Evolutionary conservation across 305 asterid genomes (phyloP), one percentile per base, ranked within the genome.

Genomic region (Solanum chacoense): DNA sequence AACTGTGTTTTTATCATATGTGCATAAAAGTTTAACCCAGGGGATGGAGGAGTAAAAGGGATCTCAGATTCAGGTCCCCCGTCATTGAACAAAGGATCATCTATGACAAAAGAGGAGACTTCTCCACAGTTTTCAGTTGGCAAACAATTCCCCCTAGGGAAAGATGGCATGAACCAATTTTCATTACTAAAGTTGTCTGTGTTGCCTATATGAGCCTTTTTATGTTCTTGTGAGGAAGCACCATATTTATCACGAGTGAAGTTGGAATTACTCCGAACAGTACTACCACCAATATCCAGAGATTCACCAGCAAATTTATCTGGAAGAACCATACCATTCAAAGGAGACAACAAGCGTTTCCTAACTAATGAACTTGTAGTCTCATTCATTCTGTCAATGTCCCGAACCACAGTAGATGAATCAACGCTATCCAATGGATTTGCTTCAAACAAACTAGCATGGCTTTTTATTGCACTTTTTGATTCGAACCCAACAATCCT

Each of bases 401-500:
- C 29, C 86, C 89, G 75, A 75, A 87, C 87, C 73, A 91, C 91
- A 81, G 88, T 80, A 83, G 93, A 85, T 83, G 90, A 89, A 65
- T 42, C 88, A 83, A 88, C 36, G 20, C 73, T 90, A 84, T 88
- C 93, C 36, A 92, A 65, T 81, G 85, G 90, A 67, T 90, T 90
- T 81, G 88, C 93, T 90, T 91, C 93, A 32, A 74, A 74, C 71
- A 83, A 93, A 88, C 79, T 89, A 83, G 78, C 87, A 80, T 84
- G 88, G 85, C 76, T 86, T 83, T n/a, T 88, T 16, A 86, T 18
- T 38, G 87, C 93, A 84, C 29, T 55, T 87, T 63, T 94, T 35
- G 98, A 93, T 87, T 94, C 95, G 85, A 96, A 96, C 16, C 98
- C 99, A 85, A 96, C 97, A 86, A 96, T 89, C 90, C 99, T 94